phyloP scores from a whole-genome alignment of 1,284 basidiomycete genomes.

The Apiotrichum sp. region DNA sequence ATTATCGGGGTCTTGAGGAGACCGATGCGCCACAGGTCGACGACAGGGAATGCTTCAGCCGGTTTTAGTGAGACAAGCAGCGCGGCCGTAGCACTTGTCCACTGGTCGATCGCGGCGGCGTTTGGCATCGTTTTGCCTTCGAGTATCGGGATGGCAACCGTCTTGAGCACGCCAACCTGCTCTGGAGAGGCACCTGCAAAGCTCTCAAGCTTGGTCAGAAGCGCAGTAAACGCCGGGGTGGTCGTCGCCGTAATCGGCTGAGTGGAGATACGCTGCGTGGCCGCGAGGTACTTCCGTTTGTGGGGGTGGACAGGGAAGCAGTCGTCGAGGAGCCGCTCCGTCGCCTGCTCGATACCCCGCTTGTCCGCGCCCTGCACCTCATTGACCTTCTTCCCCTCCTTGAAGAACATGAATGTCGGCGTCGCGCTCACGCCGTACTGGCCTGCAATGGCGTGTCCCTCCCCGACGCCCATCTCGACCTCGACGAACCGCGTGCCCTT shows the following conservation, averaged over 20 bases:
- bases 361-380: slow-evolving; percentile 64
- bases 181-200: slow-evolving; percentile 45
- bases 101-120: slow-evolving; percentile 38
- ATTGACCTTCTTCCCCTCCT: slow-evolving; percentile 66
- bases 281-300: slow-evolving; percentile 56
- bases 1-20: slow-evolving; percentile 59
- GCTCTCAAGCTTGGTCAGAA: slow-evolving; percentile 58
- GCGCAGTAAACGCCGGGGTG: slow-evolving; percentile 61
- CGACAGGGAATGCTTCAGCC: slow-evolving; percentile 67
- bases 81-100: slow-evolving; percentile 52
- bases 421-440: slow-evolving; percentile 68
- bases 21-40: slow-evolving; percentile 76
- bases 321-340: slow-evolving; percentile 51
- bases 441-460: slow-evolving; percentile 57
- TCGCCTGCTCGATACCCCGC: slow-evolving; percentile 30
- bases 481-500: slow-evolving; percentile 60
- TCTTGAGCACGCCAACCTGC: slow-evolving; percentile 52
- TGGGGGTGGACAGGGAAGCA: slow-evolving; percentile 59
- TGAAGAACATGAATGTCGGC: slow-evolving; percentile 79
- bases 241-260: slow-evolving; percentile 70
- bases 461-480: slow-evolving; percentile 66
- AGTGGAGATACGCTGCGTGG: slow-evolving; percentile 59
- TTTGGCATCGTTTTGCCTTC: slow-evolving; percentile 49
- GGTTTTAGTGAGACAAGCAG: slow-evolving; percentile 54
- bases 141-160: slow-evolving; percentile 60